A percentile compares a stretch with the other conserved stretches of the same genome.
Conservation (phyloP, 1,139 yeast species). For the Candida sojae region DNA sequence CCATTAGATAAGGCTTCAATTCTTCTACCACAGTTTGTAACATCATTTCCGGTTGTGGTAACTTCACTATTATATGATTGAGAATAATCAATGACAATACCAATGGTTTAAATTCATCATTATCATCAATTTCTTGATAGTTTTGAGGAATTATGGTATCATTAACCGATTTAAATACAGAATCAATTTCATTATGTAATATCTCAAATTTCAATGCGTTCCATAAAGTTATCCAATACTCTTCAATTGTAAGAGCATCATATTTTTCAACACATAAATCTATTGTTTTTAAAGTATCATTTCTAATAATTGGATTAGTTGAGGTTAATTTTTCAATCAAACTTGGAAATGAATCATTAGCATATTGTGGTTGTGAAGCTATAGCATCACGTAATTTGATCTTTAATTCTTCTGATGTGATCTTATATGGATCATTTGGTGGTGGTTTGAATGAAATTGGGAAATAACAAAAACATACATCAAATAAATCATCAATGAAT, state of each 20-base stretch:
- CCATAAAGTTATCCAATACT: slow-evolving; percentile 79
- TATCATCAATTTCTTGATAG: slow-evolving; percentile 32
- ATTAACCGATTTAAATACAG: slow-evolving; percentile 30
- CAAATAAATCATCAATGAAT: slow-evolving; percentile 63
- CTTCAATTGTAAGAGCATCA: slow-evolving; percentile 44
- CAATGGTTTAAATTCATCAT: slow-evolving; percentile 42
- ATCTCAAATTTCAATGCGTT: slow-evolving; percentile 86
- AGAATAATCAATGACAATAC: slow-evolving; percentile 53
- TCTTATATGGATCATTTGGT: slow-evolving; percentile 83
- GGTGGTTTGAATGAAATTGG: slow-evolving; percentile 97
- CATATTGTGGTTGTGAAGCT: slow-evolving; percentile 64
- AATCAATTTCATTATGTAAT: slow-evolving; percentile 61
- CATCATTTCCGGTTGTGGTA: slow-evolving; percentile 32
- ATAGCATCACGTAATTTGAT: slow-evolving; percentile 57
- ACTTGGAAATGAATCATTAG: slow-evolving; percentile 74
- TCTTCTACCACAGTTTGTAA: slow-evolving; percentile 53
- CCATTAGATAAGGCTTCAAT: slow-evolving; percentile 52
- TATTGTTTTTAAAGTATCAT: slow-evolving; percentile 72
- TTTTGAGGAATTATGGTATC: slow-evolving; percentile 31
- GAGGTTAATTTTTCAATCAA: slow-evolving; percentile 84
- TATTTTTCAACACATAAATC: slow-evolving; percentile 56
- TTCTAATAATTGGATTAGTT: slow-evolving; percentile 73
- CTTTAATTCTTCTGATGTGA: slow-evolving; percentile 74
- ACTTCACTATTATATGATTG: slow-evolving; percentile 35
- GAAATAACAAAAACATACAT: slow-evolving; percentile 89